Conservation (phyloP, 2,329 filamentous ascomycete species). For the Uncinocarpus reesii region DNA sequence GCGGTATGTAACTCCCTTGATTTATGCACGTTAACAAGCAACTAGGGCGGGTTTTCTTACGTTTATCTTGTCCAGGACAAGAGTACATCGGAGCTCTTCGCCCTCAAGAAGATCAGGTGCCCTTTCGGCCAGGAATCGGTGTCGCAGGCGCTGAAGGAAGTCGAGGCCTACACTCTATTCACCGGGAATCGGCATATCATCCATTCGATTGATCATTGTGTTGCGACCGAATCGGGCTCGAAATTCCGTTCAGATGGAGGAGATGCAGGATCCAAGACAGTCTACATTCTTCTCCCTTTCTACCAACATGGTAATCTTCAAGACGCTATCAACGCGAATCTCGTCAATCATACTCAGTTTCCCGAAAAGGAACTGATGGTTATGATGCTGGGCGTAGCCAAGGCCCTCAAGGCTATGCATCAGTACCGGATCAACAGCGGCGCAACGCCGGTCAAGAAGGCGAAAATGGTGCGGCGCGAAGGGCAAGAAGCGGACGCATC, state of each 20-base stretch:
- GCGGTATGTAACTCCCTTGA: too few species aligned
- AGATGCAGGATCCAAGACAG: constrained; percentile 66
- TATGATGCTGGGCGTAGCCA: constrained; percentile 83
- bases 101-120: constrained; percentile 97
- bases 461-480: constrained; percentile 46
- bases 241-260: constrained; percentile 48
- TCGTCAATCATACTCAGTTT: constrained; percentile 87
- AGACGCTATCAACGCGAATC: constrained; percentile 96
- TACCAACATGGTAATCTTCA: constrained; percentile 92
- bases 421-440: constrained; percentile 61
- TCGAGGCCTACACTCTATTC: constrained; percentile 92
- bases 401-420: constrained; percentile 82
- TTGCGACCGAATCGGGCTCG: constrained; percentile 58
- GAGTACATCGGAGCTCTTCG: constrained; percentile 69
- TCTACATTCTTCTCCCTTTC: constrained; percentile 93
- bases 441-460: constrained; percentile 46
- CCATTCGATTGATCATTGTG: constrained; percentile 68
- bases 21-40: constrained; percentile 1
- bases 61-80: constrained; percentile 97
- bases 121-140: constrained; percentile 96
- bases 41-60: constrained; percentile 89
- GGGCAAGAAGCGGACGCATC: constrained; percentile 45
- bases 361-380: constrained; percentile 80
- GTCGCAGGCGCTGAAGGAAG: constrained; percentile 87
- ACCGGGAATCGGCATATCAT: constrained; percentile 75